Percentiles rank a stretch among this genome's conserved stretches.
These are phyloP conservation scores for Biscogniauxia mediterranea DNA, from an alignment of 2,329 filamentous ascomycete genomes.

Conservation along the genomic window DNA sequence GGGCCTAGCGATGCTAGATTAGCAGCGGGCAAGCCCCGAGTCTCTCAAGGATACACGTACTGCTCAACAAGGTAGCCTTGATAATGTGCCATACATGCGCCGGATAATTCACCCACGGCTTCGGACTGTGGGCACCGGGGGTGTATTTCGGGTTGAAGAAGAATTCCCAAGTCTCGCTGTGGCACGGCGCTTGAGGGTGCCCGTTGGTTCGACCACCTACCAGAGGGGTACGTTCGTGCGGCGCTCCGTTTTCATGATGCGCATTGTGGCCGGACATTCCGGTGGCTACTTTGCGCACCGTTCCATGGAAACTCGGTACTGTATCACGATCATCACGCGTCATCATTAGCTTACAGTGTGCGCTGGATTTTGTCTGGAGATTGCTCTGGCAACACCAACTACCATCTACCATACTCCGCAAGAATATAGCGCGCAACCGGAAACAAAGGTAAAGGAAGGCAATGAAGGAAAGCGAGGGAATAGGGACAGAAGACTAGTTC, in stretches of 20 bases:
- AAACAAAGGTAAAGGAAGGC: neutral
- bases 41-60: slow-evolving; percentile 40
- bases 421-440: slow-evolving; percentile 6
- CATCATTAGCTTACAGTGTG: slow-evolving; percentile 28
- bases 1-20: slow-evolving; percentile 41
- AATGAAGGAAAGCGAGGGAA: neutral
- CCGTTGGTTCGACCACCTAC: slow-evolving; percentile 14
- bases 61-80: slow-evolving; percentile 58
- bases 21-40: slow-evolving; percentile 8
- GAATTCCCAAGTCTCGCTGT: slow-evolving; percentile 38
- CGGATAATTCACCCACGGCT: slow-evolving; percentile 42
- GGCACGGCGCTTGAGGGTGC: slow-evolving; percentile 23
- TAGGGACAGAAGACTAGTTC: neutral
- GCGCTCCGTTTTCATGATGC: slow-evolving; percentile 24
- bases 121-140: slow-evolving; percentile 51
- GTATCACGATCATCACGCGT: slow-evolving; percentile 27
- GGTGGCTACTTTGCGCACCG: slow-evolving; percentile 26
- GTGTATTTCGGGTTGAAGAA: slow-evolving; percentile 50
- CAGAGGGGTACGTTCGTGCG: slow-evolving; percentile 28
- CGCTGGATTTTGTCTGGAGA: slow-evolving; percentile 7
- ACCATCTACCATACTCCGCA: slow-evolving; percentile 12
- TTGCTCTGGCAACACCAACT: slow-evolving; percentile 7
- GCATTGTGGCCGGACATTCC: slow-evolving; percentile 9
- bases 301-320: slow-evolving; percentile 29
- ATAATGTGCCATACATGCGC: slow-evolving; percentile 54